A percentile compares a stretch with the other conserved stretches of the same genome.
Conservation (phyloP, 768 basidiomycete genomes). For the Psilocybe tampanensis region DNA sequence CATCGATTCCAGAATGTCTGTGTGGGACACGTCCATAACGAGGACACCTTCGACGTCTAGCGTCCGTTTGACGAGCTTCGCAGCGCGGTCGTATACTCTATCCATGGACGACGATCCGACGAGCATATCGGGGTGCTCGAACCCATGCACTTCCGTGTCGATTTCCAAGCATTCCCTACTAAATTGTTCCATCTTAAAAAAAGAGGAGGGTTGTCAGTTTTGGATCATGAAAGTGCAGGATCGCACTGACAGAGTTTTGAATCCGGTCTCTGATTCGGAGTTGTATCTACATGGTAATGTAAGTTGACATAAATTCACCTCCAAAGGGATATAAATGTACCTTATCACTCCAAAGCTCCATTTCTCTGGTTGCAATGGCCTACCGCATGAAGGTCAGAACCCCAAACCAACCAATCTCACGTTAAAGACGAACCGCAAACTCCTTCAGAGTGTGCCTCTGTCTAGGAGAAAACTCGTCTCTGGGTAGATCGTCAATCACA, state of each 20-base stretch:
- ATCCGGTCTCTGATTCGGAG: constrained; percentile 88
- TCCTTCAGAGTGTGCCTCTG: constrained; percentile 93
- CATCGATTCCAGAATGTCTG: constrained; percentile 81
- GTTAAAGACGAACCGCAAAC: constrained; percentile 59
- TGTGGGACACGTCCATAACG: constrained; percentile 91
- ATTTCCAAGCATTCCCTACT: constrained; percentile 94
- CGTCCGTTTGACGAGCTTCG: constrained; percentile 85
- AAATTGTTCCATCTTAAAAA: constrained; percentile 85
- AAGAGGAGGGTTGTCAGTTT: neutral
- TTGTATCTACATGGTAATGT: constrained; percentile 61
- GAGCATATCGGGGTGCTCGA: constrained; percentile 35
- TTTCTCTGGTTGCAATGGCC: constrained; percentile 91
- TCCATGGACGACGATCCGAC: constrained; percentile 65
- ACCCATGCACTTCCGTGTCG: constrained; percentile 56
- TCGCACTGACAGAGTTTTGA: constrained; percentile 72
- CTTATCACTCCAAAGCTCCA: constrained; percentile 96
- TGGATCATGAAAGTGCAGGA: neutral
- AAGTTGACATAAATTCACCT: neutral
- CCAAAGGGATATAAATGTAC: constrained; percentile 32
- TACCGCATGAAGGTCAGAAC: constrained; percentile 15
- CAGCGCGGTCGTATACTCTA: constrained; percentile 87
- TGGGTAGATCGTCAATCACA: constrained; percentile 81
- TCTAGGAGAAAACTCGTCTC: constrained; percentile 84
- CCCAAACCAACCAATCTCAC: neutral
- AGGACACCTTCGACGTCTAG: constrained; percentile 91